Percentiles rank a stretch among this genome's conserved stretches.
phyloP scores from a whole-genome alignment of 2,329 filamentous ascomycete genomes.

The Curvularia lunata region DNA sequence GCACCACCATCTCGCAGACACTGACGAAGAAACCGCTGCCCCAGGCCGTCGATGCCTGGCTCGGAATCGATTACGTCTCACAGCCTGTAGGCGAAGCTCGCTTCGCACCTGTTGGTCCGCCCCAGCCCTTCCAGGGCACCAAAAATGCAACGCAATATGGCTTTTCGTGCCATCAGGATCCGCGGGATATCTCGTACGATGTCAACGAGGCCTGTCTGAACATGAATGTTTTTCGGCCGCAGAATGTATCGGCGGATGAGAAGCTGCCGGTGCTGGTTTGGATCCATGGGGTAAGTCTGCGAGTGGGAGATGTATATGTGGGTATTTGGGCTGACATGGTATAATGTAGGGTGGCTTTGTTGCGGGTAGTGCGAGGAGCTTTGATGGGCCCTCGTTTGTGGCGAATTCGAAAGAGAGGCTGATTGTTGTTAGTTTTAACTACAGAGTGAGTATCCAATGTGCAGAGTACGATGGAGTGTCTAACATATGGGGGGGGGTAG shows the following conservation, averaged over 20 bases:
- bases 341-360: constrained; percentile 25
- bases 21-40: constrained; percentile 46
- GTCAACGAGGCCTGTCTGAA: constrained; percentile 35
- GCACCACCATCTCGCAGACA: constrained; percentile 46
- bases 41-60: constrained; percentile 53
- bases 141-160: constrained; percentile 50
- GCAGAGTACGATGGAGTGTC: neutral
- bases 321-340: neutral
- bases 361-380: constrained; percentile 30
- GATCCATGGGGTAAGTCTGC: constrained; percentile 35
- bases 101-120: constrained; percentile 49
- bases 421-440: constrained; percentile 39
- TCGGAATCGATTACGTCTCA: constrained; percentile 56
- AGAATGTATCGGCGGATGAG: constrained; percentile 19
- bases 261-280: constrained; percentile 39
- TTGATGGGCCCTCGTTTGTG: constrained; percentile 37
- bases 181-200: constrained; percentile 37
- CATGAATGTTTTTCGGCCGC: constrained; percentile 37
- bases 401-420: constrained; percentile 30
- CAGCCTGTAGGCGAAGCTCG: constrained; percentile 46
- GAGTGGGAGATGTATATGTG: neutral
- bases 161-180: constrained; percentile 52
- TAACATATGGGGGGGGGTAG: neutral
- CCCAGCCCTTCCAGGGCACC: constrained; percentile 48
- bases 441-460: constrained; percentile 23